Base-by-base conservation (phyloP, 352 stramenopile species). In the Pythium vanterpoolii region DNA sequence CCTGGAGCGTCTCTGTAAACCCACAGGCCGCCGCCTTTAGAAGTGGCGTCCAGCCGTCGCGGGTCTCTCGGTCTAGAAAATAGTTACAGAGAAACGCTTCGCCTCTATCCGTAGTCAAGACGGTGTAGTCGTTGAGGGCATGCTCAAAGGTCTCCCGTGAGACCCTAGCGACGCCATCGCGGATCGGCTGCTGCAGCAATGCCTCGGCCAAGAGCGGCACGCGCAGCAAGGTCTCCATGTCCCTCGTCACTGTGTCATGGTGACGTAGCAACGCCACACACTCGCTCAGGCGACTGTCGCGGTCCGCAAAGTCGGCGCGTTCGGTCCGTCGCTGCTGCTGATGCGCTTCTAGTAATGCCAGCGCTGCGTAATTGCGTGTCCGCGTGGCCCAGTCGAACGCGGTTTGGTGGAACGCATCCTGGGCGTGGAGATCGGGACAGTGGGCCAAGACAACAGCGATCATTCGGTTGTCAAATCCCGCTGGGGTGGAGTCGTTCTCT, bases 301-400 rank as follows among this genome's bases (percentile, higher is more conserved):
- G 67, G 53, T 69, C 76, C 1, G 57, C 70, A 16, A 59, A 63
- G 26, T 73, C 76, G 14, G 66, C 61, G 68, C 78, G 71, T 19
- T 38, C 18, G 9, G 27, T 10, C 3, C 42, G 38, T 5, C 56
- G 31, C 11, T 40, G 24, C 24, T 33, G 44, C 23, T 64, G 39
- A 23, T 76, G 67, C 6, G 38, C 62, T 13, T 86, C 52, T 23
- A 90, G 34, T 44, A 84, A 59, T 10, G 47, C 11, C 0, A 83
- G 21, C 5, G 68, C 79, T 9, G 49, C 42, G 0, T 27, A 10
- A 24, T 91, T 90, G 5, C 68, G 66, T 6, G 73, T 84, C 10
- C 79, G 62, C 11, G 58, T 72, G 0, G 83, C 83, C 83, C 83
- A 93, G 45, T 90, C 77, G 18, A 86, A 76, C 0, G 83, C 83